phyloP scores from a whole-genome alignment of 2,329 filamentous ascomycete genomes.

The Diaporthe capsici region DNA sequence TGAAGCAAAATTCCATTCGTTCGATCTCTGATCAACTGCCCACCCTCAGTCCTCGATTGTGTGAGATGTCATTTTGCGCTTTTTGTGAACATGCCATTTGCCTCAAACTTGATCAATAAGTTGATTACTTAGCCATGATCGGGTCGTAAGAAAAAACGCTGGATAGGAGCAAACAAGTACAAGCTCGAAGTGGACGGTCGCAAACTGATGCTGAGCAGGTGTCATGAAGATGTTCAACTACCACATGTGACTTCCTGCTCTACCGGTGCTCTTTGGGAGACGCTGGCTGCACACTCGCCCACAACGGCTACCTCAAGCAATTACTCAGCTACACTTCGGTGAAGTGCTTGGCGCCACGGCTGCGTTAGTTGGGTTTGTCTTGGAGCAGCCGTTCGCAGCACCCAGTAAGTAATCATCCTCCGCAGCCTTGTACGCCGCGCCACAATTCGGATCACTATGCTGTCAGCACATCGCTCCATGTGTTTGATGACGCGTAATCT shows the following conservation, averaged over 20 bases:
- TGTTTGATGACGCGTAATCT: background rate
- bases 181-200: too few species aligned
- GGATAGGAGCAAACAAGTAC: too few species aligned
- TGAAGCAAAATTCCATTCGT: background rate
- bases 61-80: background rate
- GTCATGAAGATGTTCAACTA: too few species aligned
- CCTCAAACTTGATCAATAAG: too few species aligned
- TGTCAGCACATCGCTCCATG: background rate
- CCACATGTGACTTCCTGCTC: too few species aligned
- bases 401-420: conserved; percentile 60
- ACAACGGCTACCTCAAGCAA: too few species aligned
- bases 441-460: conserved; percentile 62
- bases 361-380: conserved; percentile 52
- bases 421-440: conserved; percentile 58
- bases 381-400: conserved; percentile 50
- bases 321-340: conserved; percentile 47
- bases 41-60: background rate
- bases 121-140: too few species aligned
- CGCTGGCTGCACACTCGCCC: too few species aligned
- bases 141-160: too few species aligned
- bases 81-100: too few species aligned
- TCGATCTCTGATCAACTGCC: background rate
- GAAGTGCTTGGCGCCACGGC: conserved; percentile 47
- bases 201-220: too few species aligned
- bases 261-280: too few species aligned